Evolutionary conservation across 192 early-diverging fungal genomes (phyloP).

Genomic region (Jimgerdemannia lactiflua): DNA sequence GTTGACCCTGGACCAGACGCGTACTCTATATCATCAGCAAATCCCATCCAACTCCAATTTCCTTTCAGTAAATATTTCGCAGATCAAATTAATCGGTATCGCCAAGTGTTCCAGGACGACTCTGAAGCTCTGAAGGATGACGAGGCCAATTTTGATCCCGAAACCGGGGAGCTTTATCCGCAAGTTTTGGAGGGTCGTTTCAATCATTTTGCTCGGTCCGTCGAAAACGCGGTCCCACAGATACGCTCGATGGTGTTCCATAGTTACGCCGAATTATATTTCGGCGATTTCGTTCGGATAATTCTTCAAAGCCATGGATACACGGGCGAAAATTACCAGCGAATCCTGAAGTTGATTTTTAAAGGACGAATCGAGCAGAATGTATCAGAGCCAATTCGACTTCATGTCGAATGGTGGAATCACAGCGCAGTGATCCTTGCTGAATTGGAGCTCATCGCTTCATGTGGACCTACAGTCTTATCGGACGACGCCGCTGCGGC

Average conservation of each 20-base stretch:
- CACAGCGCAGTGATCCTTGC: slow-evolving; percentile 7
- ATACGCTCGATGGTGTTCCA: not conserved
- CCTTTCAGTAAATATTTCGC: slow-evolving; percentile 18
- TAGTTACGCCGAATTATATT: slow-evolving; percentile 6
- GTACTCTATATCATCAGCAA: not conserved
- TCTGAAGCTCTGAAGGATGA: slow-evolving; percentile 1
- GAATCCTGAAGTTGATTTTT: slow-evolving; percentile 1
- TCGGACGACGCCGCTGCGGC: not conserved
- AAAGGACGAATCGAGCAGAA: not conserved
- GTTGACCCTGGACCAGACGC: slow-evolving; percentile 11
- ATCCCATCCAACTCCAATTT: slow-evolving; percentile 6
- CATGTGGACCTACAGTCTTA: slow-evolving; percentile 1
- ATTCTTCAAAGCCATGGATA: not conserved
- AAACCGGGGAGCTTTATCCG: not conserved
- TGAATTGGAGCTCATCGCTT: slow-evolving; percentile 6
- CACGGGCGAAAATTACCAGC: not conserved
- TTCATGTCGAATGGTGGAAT: slow-evolving; percentile 19
- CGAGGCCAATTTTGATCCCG: slow-evolving; percentile 12
- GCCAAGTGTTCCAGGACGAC: slow-evolving; percentile 9
- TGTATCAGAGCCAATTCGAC: slow-evolving; percentile 1
- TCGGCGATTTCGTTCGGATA: slow-evolving; percentile 9
- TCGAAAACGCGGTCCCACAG: not conserved
- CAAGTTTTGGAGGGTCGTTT: slow-evolving; percentile 1
- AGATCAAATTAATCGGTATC: slow-evolving; percentile 6
- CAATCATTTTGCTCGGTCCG: not conserved